Base-by-base conservation (phyloP, 768 basidiomycete species). In the Leccinum incarnatum region DNA sequence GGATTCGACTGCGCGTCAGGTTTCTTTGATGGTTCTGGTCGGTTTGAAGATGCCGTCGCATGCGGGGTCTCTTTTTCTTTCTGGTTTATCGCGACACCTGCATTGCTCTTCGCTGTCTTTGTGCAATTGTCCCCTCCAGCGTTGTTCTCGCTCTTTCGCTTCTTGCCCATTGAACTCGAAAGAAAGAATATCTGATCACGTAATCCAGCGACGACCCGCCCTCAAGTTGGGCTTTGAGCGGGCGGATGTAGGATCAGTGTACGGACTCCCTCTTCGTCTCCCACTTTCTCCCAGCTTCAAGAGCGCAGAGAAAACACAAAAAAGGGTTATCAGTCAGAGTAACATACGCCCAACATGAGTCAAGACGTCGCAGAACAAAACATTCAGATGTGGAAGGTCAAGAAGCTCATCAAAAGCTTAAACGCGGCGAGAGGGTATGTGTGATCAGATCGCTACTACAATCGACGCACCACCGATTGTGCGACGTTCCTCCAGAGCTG, bases 381-480 rank as follows among this genome's bases (percentile, higher is more conserved):
- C 73, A 95, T 95, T 72, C 91, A 93, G 82, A 91, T 95, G 87
- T 91, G 92, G 95, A 95, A 97, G 79, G 89, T 96, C 77, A 95
- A 95, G 81, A 98, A 97, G 80, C 91, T 98, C 78, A 94, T 99
- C 80, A 95, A 94, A 83, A 95, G 92, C 77, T 86, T 98, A 77
- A 93, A 98, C 73, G 80, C 88, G 52, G 95, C 97, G 59, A 85
- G 66, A 55, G 76, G 76, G 75, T 75, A 56, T 49, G 69, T 62
- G 3, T 34, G 32, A 25, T 52, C 45, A 54, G 25, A 34, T 19
- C 45, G 15, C 46, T 27, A 12, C 25, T 23, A 55, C 29, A 25
- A 9, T 53, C 32, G n/a, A 47, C 30, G 9, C 32, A 56, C 11
- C 15, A 23, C 65, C 69, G 66, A 76, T 72, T 66, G 60, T 67